Evolutionary conservation across 208 protist genomes (phyloP).

Genomic region (Acanthamoeba culbertsoni): DNA sequence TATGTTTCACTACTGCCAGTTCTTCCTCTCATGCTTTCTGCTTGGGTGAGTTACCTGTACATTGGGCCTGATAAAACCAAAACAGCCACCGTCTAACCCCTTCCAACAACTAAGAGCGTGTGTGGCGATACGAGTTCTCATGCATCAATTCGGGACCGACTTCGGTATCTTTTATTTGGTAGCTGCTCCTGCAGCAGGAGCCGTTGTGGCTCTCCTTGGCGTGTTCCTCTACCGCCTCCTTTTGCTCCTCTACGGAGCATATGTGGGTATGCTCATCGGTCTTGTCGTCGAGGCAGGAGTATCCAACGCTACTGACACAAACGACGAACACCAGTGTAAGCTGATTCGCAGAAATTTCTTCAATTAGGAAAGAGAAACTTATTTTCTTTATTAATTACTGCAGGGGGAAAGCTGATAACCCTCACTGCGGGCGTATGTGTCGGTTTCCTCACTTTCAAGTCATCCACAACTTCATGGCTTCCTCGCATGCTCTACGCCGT

Average conservation of each 20-base stretch:
- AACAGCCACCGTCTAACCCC: background rate
- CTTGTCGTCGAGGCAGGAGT: background rate
- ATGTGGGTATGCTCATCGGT: conserved; percentile 23
- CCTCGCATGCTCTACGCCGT: background rate
- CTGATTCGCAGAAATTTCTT: too few species aligned
- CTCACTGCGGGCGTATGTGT: background rate
- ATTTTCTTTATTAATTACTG: too few species aligned
- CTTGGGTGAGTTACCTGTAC: background rate
- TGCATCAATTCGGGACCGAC: background rate
- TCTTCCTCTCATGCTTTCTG: conserved; percentile 9
- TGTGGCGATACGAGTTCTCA: background rate
- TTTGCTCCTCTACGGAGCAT: background rate
- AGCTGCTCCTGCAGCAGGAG: background rate
- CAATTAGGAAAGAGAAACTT: too few species aligned
- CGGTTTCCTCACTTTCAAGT: background rate
- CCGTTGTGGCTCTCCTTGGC: background rate
- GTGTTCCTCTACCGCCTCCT: background rate
- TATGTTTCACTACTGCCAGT: background rate
- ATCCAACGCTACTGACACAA: background rate
- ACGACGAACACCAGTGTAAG: conserved; percentile 21
- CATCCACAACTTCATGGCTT: background rate
- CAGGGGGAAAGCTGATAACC: conserved; percentile 23
- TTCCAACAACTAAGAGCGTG: background rate
- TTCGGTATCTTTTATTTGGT: background rate
- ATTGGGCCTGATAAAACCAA: background rate